A percentile compares a stretch with the other conserved stretches of the same genome.
These are phyloP conservation scores for Raffaelea ambrosiae DNA, from an alignment of 2,329 filamentous ascomycete species.

Conservation along the genomic window DNA sequence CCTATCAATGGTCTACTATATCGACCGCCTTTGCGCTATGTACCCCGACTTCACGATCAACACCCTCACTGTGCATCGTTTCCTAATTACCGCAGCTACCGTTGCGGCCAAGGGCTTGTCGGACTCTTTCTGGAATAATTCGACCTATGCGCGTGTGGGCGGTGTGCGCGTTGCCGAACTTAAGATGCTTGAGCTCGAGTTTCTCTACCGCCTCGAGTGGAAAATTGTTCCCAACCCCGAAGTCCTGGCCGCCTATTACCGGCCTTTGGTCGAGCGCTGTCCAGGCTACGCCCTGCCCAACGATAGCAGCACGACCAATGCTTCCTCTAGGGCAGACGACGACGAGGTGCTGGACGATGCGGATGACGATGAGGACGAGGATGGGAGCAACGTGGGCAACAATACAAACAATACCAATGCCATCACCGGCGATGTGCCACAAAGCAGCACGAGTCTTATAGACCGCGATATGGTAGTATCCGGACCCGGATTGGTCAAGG, in stretches of 20 bases:
- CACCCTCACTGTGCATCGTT: conserved; percentile 92
- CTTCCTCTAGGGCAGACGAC: too few species aligned
- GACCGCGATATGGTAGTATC: too few species aligned
- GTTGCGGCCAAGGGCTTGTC: conserved; percentile 94
- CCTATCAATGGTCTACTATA: conserved; percentile 99
- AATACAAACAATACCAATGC: too few species aligned
- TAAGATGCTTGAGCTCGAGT: conserved; percentile 86
- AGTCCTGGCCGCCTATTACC: conserved; percentile 87
- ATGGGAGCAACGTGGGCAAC: too few species aligned
- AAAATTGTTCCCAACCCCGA: conserved; percentile 94
- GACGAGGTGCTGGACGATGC: too few species aligned
- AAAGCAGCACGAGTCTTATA: too few species aligned
- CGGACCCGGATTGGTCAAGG: too few species aligned
- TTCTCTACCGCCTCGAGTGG: conserved; percentile 89
- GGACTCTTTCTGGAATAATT: conserved; percentile 97
- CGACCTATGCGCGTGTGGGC: conserved; percentile 87
- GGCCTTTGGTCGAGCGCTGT: conserved; percentile 66
- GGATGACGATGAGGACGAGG: too few species aligned
- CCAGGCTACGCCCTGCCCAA: conserved; percentile 45
- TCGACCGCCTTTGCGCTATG: conserved; percentile 84
- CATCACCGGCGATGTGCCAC: too few species aligned
- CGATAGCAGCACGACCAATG: conserved; percentile 13
- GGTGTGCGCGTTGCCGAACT: conserved; percentile 86
- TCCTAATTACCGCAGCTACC: conserved; percentile 90
- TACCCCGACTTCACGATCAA: conserved; percentile 96